Evolutionary conservation across 2,329 filamentous ascomycete genomes (phyloP), one percentile per base, ranked within the genome.

Genomic region (Colletotrichum magnum): DNA sequence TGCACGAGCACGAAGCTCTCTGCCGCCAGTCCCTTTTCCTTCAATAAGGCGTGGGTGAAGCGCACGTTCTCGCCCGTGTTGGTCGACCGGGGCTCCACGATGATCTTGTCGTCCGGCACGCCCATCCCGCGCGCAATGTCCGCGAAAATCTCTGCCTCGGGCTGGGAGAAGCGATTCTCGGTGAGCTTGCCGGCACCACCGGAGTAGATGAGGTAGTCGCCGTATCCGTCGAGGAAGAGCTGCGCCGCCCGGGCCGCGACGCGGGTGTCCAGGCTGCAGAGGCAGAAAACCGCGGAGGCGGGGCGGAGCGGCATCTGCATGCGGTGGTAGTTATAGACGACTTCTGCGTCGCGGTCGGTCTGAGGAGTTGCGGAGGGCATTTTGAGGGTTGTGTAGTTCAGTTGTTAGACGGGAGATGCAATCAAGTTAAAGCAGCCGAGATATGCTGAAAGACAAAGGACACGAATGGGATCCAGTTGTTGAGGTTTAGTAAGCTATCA

Each of bases 21-120:
- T 0, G 78, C 61, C 2, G 45, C 53, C 7, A 82, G 51, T 0
- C 75, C 72, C 24, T 57, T 74, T 13, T 76, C 72, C 16, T 61
- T 52, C 1, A 85, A 74, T 10, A 85, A 70, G 0, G 73, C 75
- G 45, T 81, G 73, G 16, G 82, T 84, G 71, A 84, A 84, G 12
- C 81, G 81, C 43, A 85, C 80, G 63, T 85, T 85, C 73, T 85
- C 83, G 60, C 83, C 83, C 18, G 83, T 85, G 75, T 85, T 85
- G 4, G 78, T 81, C 5, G 83, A 81, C 26, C 21, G 43, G 3
- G 78, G 74, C 74, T 85, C 83, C 7, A 82, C 72, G 56, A 85
- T 71, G 64, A 85, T 79, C 48, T 72, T 74, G 5, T 77, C 75
- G 6, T 74, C 72, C 0, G 82, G 80, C 5, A 85, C 82, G 56